Evolutionary conservation across 129 eudicot genomes (phyloP).

Genomic region (Mikania micrantha): DNA sequence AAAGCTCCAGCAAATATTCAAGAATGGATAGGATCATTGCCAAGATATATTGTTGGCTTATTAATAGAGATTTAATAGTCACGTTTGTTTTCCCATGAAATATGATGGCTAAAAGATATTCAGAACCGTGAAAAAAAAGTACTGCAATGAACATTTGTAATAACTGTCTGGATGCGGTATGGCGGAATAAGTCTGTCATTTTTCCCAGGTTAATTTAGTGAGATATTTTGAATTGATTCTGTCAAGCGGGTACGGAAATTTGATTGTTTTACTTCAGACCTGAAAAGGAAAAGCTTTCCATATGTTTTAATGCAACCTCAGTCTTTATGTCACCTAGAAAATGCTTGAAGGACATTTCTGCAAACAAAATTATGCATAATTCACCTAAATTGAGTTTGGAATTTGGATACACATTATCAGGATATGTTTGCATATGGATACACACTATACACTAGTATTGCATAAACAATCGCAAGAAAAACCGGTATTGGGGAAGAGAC

Average conservation of each 20-base stretch:
- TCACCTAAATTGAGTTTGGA: neutral
- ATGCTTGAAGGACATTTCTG: conserved; percentile 35
- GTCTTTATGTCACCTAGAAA: conserved; percentile 16
- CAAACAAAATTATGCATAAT: neutral
- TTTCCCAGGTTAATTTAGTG: conserved; percentile 24
- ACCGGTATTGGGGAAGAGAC: neutral
- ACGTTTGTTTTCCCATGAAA: conserved; percentile 70
- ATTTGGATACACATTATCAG: neutral
- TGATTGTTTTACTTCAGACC: conserved; percentile 25
- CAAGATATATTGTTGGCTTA: conserved; percentile 63
- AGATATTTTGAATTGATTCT: conserved; percentile 8
- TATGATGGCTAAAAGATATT: conserved; percentile 58
- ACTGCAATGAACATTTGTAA: conserved; percentile 58
- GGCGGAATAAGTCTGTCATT: conserved; percentile 66
- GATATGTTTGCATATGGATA: neutral
- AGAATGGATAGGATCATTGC: conserved; percentile 71
- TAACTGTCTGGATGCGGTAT: conserved; percentile 63
- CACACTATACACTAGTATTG: neutral
- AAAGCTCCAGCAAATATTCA: conserved; percentile 66
- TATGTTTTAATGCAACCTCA: conserved; percentile 2
- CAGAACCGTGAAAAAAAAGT: conserved; percentile 72
- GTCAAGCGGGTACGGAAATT: neutral
- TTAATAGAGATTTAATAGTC: conserved; percentile 65
- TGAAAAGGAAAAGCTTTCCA: conserved; percentile 24
- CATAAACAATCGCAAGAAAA: neutral